Percentiles rank a stretch among this genome's conserved stretches.
phyloP scores from a whole-genome alignment of 2,329 filamentous ascomycete species.

The Pseudopyrenochaeta lycopersici region DNA sequence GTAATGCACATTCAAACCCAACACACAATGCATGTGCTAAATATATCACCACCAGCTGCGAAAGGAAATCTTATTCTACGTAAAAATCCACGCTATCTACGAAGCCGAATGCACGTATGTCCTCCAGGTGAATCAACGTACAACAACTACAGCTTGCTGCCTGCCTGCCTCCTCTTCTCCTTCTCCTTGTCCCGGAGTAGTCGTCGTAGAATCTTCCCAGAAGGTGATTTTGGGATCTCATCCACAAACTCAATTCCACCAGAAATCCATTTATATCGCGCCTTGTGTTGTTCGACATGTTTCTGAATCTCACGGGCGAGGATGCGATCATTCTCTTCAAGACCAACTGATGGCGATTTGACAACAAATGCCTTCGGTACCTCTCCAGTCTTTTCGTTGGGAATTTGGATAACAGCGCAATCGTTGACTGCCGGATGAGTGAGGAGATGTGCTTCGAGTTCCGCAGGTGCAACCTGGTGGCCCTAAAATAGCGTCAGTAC shows the following conservation, averaged over 20 bases:
- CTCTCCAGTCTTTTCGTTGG: constrained; percentile 69
- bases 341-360: constrained; percentile 62
- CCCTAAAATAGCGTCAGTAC: constrained; percentile 59
- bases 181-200: constrained; percentile 78
- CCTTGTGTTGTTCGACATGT: constrained; percentile 69
- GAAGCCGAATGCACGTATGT: not conserved
- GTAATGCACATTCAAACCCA: no score
- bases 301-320: constrained; percentile 63
- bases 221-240: constrained; percentile 67
- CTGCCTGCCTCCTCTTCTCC: constrained; percentile 69
- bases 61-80: no score
- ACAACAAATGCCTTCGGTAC: constrained; percentile 72
- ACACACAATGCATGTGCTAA: no score
- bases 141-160: constrained; percentile 69
- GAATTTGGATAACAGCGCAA: constrained; percentile 79
- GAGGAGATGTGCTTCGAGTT: constrained; percentile 82
- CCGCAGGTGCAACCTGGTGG: constrained; percentile 82
- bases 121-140: not conserved
- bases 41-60: no score
- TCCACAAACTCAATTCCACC: constrained; percentile 64
- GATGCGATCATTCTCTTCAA: constrained; percentile 61
- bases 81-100: not conserved
- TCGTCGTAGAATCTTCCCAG: constrained; percentile 70
- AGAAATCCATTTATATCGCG: constrained; percentile 69
- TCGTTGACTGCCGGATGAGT: constrained; percentile 79